Conservation (phyloP, 441 rosid genomes). For the Croton setiger region DNA sequence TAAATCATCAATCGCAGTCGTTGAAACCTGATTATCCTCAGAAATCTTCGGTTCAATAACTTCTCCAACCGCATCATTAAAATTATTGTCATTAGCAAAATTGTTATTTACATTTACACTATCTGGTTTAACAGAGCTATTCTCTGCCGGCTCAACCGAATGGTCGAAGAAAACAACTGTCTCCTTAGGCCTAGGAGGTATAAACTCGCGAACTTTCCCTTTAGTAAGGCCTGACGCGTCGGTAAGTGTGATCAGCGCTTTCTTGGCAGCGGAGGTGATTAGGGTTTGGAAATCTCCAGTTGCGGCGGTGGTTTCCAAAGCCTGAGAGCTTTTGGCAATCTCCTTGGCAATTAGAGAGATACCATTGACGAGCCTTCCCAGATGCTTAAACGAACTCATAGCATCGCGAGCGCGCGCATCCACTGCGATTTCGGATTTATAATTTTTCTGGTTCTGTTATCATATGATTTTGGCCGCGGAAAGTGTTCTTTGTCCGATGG, state of each 20-base stretch:
- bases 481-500: background rate
- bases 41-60: conserved; percentile 14
- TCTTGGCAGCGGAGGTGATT: conserved; percentile 54
- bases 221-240: conserved; percentile 72
- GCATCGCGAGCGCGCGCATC: conserved; percentile 16
- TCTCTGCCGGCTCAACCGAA: conserved; percentile 24
- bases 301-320: conserved; percentile 34
- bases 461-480: background rate
- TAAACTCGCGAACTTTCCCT: conserved; percentile 54
- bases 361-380: conserved; percentile 61
- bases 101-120: conserved; percentile 13
- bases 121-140: conserved; percentile 20
- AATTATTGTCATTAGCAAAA: background rate
- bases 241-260: conserved; percentile 61
- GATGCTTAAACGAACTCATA: conserved; percentile 62
- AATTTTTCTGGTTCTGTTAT: background rate
- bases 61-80: background rate
- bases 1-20: conserved; percentile 1
- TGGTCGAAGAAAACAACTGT: conserved; percentile 61
- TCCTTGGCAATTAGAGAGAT: conserved; percentile 70
- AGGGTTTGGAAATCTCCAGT: conserved; percentile 57
- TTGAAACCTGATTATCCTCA: conserved; percentile 2
- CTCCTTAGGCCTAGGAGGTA: conserved; percentile 44
- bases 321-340: conserved; percentile 51
- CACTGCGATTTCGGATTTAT: background rate